These are phyloP conservation scores for Brettanomyces naardenensis DNA, from an alignment of 805 yeast species.

Conservation along the genomic window DNA sequence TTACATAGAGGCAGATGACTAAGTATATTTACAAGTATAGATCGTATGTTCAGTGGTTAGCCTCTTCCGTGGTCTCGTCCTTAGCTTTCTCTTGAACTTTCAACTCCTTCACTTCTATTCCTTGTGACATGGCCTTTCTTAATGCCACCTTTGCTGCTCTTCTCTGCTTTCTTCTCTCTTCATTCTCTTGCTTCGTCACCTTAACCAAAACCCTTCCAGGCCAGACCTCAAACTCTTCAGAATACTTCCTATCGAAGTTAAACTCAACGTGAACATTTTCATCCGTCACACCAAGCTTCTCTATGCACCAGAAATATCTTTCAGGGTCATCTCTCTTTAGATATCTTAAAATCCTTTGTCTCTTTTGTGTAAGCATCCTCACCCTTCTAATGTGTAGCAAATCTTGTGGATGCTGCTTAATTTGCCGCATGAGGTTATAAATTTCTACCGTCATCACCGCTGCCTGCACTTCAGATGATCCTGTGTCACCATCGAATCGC, in stretches of 20 bases:
- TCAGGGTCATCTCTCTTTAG: slow-evolving; percentile 75
- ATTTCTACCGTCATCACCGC: slow-evolving; percentile 81
- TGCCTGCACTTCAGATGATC: slow-evolving; percentile 93
- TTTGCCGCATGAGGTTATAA: slow-evolving; percentile 68
- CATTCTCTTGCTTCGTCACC: slow-evolving; percentile 40
- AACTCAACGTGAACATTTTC: slow-evolving; percentile 72
- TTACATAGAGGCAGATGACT: no score
- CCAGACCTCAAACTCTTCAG: slow-evolving; percentile 72
- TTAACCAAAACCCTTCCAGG: slow-evolving; percentile 65
- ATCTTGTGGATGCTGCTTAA: slow-evolving; percentile 66
- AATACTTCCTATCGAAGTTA: slow-evolving; percentile 66
- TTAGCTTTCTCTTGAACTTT: background rate
- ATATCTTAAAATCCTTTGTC: slow-evolving; percentile 78
- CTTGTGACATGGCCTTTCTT: slow-evolving; percentile 17
- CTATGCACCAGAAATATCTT: slow-evolving; percentile 77
- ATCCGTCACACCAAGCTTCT: slow-evolving; percentile 83
- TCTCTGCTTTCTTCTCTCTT: slow-evolving; percentile 37
- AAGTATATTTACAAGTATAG: no score
- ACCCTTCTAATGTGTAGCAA: slow-evolving; percentile 57
- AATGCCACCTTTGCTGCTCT: slow-evolving; percentile 37
- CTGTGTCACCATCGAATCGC: slow-evolving; percentile 84
- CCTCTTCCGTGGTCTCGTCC: no score
- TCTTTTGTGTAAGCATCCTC: slow-evolving; percentile 79
- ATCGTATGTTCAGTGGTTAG: no score
- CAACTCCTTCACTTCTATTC: slow-evolving; percentile 3